Conservation (phyloP, 2,329 filamentous ascomycete genomes). For the Paecilomyces sp. region DNA sequence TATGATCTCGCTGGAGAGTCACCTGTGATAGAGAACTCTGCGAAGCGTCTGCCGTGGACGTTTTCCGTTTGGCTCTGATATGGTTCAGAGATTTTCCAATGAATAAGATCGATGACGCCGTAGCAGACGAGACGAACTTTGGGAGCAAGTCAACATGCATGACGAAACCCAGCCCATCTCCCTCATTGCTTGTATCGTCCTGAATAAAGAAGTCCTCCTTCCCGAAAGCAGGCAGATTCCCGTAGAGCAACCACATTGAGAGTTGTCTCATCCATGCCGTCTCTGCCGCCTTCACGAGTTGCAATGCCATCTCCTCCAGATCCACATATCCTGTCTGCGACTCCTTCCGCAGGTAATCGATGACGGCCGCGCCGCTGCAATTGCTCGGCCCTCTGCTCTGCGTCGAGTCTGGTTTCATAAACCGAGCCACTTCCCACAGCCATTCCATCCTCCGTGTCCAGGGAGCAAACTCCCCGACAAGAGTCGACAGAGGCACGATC, state of each 20-base stretch:
- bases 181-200: constrained; percentile 30
- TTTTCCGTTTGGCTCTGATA: constrained; percentile 51
- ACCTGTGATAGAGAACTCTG: constrained; percentile 54
- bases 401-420: constrained; percentile 50
- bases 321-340: constrained; percentile 83
- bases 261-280: constrained; percentile 86
- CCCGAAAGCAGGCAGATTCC: constrained; percentile 69
- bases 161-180: constrained; percentile 49
- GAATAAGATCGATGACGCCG: constrained; percentile 79
- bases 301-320: constrained; percentile 67
- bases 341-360: constrained; percentile 68
- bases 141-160: constrained; percentile 60
- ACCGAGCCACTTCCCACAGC: constrained; percentile 67
- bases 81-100: constrained; percentile 85
- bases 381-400: constrained; percentile 17
- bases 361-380: constrained; percentile 65
- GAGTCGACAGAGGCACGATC: constrained; percentile 81
- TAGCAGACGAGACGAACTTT: constrained; percentile 66
- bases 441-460: constrained; percentile 83
- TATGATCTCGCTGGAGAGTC: constrained; percentile 32
- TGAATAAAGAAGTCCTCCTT: constrained; percentile 82
- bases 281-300: constrained; percentile 71
- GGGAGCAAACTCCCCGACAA: constrained; percentile 76
- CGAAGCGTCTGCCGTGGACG: constrained; percentile 23
- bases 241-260: constrained; percentile 85